Percentiles rank a stretch among this genome's conserved stretches.
Evolutionary conservation across 495 filamentous ascomycete species (phyloP).

Genomic region (Podospora sp.): DNA sequence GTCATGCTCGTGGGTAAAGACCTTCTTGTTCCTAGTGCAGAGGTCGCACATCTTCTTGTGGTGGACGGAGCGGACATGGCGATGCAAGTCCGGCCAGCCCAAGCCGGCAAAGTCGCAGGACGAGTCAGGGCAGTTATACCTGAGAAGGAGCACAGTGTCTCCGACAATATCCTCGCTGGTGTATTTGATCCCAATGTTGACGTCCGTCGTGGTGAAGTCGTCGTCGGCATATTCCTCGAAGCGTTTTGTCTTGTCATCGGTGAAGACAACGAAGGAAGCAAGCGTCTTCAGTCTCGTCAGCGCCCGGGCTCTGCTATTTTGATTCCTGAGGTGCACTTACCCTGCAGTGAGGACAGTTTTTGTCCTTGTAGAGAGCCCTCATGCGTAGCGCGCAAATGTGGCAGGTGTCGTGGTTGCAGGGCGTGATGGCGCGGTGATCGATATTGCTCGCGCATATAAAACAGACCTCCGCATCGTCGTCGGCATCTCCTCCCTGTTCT

Average conservation of each 20-base stretch:
- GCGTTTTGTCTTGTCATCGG: conserved; percentile 74
- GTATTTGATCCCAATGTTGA: conserved; percentile 86
- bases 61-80: conserved; percentile 82
- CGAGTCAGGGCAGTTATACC: conserved; percentile 90
- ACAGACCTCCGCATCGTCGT: conserved; percentile 75
- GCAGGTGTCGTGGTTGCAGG: conserved; percentile 93
- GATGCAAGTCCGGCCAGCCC: conserved; percentile 90
- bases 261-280: conserved; percentile 86
- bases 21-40: conserved; percentile 93
- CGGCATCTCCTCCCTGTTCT: conserved; percentile 21
- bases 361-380: conserved; percentile 92
- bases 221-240: conserved; percentile 76
- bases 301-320: conserved; percentile 4
- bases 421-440: conserved; percentile 79
- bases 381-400: conserved; percentile 91
- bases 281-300: conserved; percentile 58
- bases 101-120: conserved; percentile 87
- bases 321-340: conserved; percentile 51
- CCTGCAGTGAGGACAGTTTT: conserved; percentile 90
- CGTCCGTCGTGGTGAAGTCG: conserved; percentile 75
- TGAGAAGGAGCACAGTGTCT: conserved; percentile 83
- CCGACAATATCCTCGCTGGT: conserved; percentile 82
- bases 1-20: conserved; percentile 97
- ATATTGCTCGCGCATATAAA: conserved; percentile 95
- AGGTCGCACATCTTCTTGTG: conserved; percentile 92